These are phyloP conservation scores for Solanum chiquidenum DNA, from an alignment of 257 asterid genomes.

Conservation along the genomic window DNA sequence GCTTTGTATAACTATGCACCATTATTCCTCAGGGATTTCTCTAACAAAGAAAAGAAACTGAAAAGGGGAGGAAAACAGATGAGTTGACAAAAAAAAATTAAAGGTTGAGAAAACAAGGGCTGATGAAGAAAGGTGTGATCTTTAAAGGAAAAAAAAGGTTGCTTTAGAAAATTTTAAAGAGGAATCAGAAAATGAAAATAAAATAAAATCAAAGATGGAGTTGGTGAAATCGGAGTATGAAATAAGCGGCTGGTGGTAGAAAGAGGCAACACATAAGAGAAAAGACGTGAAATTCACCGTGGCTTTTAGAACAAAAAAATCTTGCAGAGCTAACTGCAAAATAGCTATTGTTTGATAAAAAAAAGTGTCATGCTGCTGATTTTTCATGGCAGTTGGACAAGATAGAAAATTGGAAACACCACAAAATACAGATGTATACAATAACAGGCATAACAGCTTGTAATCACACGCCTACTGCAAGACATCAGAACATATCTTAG, in stretches of 20 bases:
- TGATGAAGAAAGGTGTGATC: not conserved
- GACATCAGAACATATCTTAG: not conserved
- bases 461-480: not conserved
- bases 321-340: not conserved
- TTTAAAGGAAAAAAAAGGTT: not conserved
- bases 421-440: not conserved
- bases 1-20: not conserved
- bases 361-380: not conserved
- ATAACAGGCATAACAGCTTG: not conserved
- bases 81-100: not conserved
- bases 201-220: not conserved
- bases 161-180: not conserved
- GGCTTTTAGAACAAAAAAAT: not conserved
- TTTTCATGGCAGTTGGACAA: not conserved
- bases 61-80: not conserved
- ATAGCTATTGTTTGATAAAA: not conserved
- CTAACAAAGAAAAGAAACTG: not conserved
- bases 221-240: not conserved
- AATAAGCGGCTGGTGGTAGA: not conserved
- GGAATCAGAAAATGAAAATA: not conserved
- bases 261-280: not conserved
- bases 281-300: not conserved
- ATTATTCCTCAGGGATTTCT: not conserved
- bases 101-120: not conserved
- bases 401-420: not conserved